phyloP scores from a whole-genome alignment of 306 rosid genomes.

The Oemleria cerasiformis region DNA sequence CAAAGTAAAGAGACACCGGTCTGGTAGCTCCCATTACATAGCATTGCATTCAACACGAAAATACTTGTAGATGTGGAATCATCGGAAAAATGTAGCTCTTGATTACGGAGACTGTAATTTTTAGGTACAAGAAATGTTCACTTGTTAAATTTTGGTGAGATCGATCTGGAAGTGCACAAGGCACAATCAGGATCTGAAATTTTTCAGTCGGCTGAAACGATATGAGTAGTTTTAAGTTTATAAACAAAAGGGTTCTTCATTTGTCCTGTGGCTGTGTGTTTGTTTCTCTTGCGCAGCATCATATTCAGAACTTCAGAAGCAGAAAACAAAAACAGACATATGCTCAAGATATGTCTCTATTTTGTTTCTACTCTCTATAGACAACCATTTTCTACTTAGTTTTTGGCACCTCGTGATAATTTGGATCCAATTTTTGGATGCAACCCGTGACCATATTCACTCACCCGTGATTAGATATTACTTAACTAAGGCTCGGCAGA shows the following conservation, averaged over 20 bases:
- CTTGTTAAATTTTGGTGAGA: neutral
- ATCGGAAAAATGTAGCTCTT: neutral
- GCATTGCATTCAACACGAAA: no score
- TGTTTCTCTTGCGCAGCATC: neutral
- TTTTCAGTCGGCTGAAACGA: neutral
- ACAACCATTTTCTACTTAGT: neutral
- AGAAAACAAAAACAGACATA: neutral
- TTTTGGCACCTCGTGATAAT: conserved; percentile 23
- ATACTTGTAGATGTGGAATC: neutral
- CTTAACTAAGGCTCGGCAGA: neutral
- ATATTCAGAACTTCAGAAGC: neutral
- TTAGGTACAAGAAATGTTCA: neutral
- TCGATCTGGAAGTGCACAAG: neutral
- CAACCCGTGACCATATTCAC: conserved; percentile 24
- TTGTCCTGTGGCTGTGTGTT: neutral
- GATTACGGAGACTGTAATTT: neutral
- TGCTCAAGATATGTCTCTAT: neutral
- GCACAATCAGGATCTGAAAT: neutral
- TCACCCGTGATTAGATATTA: conserved; percentile 20
- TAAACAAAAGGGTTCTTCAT: neutral
- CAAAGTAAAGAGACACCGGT: neutral
- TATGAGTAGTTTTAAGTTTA: neutral
- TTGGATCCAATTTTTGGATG: neutral
- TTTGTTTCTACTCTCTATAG: neutral
- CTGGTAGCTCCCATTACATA: neutral